phyloP scores from a whole-genome alignment of 768 basidiomycete species.

The Suillus ampliporus region DNA sequence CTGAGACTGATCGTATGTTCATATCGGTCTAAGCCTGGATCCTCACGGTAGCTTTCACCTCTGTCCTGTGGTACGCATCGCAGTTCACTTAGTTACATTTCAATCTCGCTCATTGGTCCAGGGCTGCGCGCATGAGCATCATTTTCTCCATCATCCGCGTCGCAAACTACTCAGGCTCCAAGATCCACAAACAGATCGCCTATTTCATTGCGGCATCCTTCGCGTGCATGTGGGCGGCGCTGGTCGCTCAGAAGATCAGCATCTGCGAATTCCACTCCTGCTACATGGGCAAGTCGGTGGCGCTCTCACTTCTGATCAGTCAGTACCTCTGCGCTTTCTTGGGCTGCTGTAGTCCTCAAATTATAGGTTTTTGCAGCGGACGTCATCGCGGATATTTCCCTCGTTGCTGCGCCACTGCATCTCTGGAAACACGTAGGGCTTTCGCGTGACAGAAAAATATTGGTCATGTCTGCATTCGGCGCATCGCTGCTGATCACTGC shows the following conservation, averaged over 20 bases:
- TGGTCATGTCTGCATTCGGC: slow-evolving; percentile 26
- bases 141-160: slow-evolving; percentile 30
- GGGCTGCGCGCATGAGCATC: slow-evolving; percentile 31
- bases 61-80: slow-evolving; percentile 25
- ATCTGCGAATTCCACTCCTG: slow-evolving; percentile 18
- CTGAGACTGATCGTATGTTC: neutral
- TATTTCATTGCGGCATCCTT: slow-evolving; percentile 21
- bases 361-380: slow-evolving; percentile 21
- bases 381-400: slow-evolving; percentile 19
- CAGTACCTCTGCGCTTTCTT: slow-evolving; percentile 7
- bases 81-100: neutral
- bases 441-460: slow-evolving; percentile 18
- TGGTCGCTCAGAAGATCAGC: slow-evolving; percentile 22
- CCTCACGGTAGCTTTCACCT: slow-evolving; percentile 18
- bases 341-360: neutral
- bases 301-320: slow-evolving; percentile 31
- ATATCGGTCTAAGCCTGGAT: slow-evolving; percentile 19
- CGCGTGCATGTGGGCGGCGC: slow-evolving; percentile 28
- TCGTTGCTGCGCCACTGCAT: slow-evolving; percentile 26
- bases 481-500: slow-evolving; percentile 25
- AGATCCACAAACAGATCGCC: slow-evolving; percentile 11
- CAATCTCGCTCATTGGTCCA: slow-evolving; percentile 9
- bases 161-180: slow-evolving; percentile 15
- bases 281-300: slow-evolving; percentile 2
- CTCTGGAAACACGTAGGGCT: slow-evolving; percentile 18